Base-by-base conservation (phyloP, 257 asterid genomes). In the Capsicum baccatum region DNA sequence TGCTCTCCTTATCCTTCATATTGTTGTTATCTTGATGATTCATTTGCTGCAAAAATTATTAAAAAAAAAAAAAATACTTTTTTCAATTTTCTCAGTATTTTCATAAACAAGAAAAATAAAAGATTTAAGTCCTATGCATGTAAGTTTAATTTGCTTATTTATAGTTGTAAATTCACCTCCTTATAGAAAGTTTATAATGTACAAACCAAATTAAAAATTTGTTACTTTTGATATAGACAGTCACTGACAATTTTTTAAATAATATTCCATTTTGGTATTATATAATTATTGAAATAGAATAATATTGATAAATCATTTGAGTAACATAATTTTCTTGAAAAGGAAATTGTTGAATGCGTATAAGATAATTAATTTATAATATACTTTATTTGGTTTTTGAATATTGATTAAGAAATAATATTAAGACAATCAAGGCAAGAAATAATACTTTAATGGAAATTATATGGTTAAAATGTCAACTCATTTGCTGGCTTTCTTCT, bases 301-400 rank as follows among this genome's bases (percentile, higher is more conserved):
- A 19, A 50, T 19, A 8, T 2, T n/a, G 4, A 19, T 74, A 50
- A 50, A 12, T 74, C 13, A 50, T 21, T 50, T 12, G 6, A 73
- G 35, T 21, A 74, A 52, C 21, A 26, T 6, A 52, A 9, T 52
- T 26, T 76, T 76, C 44, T 54, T 39, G 4, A 4, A 52, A 76
- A 52, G 60, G 63, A n/a, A 50, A 76, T 50, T 52, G 48, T 13
- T 14, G 63, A 76, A 52, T 52, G 81, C 39, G 80, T 74, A 76
- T 8, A 26, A 33, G 81, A 54, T 2, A 76, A 76, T 26, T 52
- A 76, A 21, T 52, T 3, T 76, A 52, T 76, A 0, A 1, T 52
- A 21, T 76, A 1, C 47, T 76, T 52, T 52, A 66, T 60, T 57
- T 15, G 21, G 19, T 35, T 15, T n/a, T 47, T 15, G 39, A 76